Evolutionary conservation across 1,284 basidiomycete species (phyloP).

Genomic region (Cystobasidium pallidum): DNA sequence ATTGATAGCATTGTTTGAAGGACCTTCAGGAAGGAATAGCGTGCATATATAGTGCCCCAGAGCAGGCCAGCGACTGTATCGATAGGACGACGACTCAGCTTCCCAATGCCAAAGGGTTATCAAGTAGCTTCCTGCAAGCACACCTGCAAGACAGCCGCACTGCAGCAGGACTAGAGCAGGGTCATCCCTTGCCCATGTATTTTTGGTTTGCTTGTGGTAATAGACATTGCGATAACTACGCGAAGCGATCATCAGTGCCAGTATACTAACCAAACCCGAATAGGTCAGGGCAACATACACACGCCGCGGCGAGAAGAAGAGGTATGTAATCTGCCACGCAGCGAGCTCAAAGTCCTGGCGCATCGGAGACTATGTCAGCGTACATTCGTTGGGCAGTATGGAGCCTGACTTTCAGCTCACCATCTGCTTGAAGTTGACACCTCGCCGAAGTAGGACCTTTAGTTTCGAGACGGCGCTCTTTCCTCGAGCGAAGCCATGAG

Average conservation of each 20-base stretch:
- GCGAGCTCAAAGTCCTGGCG: slow-evolving; percentile 89
- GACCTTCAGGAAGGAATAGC: slow-evolving; percentile 64
- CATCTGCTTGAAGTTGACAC: slow-evolving; percentile 83
- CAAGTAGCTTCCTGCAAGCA: slow-evolving; percentile 51
- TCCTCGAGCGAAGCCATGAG: slow-evolving; percentile 9
- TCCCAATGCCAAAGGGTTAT: neutral
- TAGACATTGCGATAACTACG: slow-evolving; percentile 83
- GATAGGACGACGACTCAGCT: slow-evolving; percentile 9
- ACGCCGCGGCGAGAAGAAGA: slow-evolving; percentile 83
- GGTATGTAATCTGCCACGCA: slow-evolving; percentile 87
- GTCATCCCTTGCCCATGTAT: slow-evolving; percentile 94
- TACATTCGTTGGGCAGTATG: neutral
- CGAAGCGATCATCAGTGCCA: slow-evolving; percentile 4
- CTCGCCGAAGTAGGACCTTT: slow-evolving; percentile 69
- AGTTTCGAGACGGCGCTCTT: slow-evolving; percentile 42
- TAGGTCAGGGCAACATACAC: slow-evolving; percentile 68
- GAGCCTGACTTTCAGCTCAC: slow-evolving; percentile 59
- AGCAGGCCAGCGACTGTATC: slow-evolving; percentile 70
- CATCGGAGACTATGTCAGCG: neutral
- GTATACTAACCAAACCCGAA: neutral
- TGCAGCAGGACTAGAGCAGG: slow-evolving; percentile 88
- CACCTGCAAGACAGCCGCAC: slow-evolving; percentile 72
- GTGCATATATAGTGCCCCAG: slow-evolving; percentile 83
- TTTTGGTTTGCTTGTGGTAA: slow-evolving; percentile 96
- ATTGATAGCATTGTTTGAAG: slow-evolving; percentile 70